A percentile compares a stretch with the other conserved stretches of the same genome.
These are phyloP conservation scores for Zancudomyces culisetae DNA, from an alignment of 371 early-diverging fungal genomes.

Conservation along the genomic window DNA sequence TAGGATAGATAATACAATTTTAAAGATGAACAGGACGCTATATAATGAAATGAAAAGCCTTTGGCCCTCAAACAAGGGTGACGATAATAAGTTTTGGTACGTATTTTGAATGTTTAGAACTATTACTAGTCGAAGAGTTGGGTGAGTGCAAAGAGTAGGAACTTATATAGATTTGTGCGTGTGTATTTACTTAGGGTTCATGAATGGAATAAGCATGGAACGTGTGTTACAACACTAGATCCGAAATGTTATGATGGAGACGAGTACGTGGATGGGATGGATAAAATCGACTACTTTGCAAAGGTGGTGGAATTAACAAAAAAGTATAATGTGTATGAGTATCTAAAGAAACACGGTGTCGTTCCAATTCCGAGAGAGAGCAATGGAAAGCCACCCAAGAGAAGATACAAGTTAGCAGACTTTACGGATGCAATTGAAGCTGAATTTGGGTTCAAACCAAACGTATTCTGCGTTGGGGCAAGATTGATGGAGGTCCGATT, in stretches of 20 bases:
- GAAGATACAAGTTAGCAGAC: conserved; percentile 24
- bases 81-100: conserved; percentile 35
- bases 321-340: conserved; percentile 35
- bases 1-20: conserved; percentile 28
- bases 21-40: conserved; percentile 17
- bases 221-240: conserved; percentile 42
- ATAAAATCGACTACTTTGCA: conserved; percentile 36
- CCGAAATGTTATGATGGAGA: conserved; percentile 33
- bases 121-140: too few species aligned
- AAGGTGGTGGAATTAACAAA: conserved; percentile 28
- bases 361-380: conserved; percentile 19
- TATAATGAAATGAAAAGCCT: conserved; percentile 35
- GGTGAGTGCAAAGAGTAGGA: too few species aligned
- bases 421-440: conserved; percentile 29
- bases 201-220: conserved; percentile 69
- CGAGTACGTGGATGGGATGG: conserved; percentile 27
- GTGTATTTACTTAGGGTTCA: conserved; percentile 19
- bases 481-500: conserved; percentile 16
- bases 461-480: conserved; percentile 22
- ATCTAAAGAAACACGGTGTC: conserved; percentile 32
- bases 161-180: neutral
- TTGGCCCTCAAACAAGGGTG: conserved; percentile 55
- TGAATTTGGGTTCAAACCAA: conserved; percentile 16
- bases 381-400: conserved; percentile 9
- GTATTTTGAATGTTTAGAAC: too few species aligned